A percentile compares a stretch with the other conserved stretches of the same genome.
Conservation (phyloP, 2,329 filamentous ascomycete species). For the Colletotrichum sp. region DNA sequence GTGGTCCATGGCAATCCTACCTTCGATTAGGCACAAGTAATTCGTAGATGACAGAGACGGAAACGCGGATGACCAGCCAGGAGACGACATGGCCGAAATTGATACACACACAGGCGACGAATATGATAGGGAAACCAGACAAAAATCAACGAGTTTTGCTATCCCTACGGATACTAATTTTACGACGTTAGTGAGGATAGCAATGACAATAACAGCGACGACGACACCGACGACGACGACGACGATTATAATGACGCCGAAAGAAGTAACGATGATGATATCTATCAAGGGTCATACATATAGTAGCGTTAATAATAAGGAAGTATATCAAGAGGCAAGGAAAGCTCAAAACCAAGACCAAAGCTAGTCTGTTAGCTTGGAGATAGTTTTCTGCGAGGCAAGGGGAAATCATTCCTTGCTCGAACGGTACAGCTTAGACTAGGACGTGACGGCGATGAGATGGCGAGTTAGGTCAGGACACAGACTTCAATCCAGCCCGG, state of each 20-base stretch:
- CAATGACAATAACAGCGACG: neutral
- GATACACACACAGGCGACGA: too few relatives aligned
- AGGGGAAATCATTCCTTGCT: fast-evolving
- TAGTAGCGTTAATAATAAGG: neutral
- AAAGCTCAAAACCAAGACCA: fast-evolving
- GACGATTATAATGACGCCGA: neutral
- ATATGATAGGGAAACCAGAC: too few relatives aligned
- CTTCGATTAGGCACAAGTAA: neutral
- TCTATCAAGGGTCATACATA: neutral
- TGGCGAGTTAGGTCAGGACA: too few relatives aligned
- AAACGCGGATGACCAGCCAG: neutral
- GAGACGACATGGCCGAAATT: too few relatives aligned
- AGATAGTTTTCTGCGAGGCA: too few relatives aligned
- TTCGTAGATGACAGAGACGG: neutral
- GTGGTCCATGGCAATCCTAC: too few relatives aligned
- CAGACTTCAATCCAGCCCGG: too few relatives aligned
- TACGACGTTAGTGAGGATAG: neutral
- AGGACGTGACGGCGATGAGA: too few relatives aligned
- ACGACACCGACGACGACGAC: neutral
- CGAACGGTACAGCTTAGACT: fast-evolving
- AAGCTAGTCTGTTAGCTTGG: fast-evolving
- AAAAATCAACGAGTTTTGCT: too few relatives aligned
- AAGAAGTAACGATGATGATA: neutral
- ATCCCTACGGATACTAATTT: too few relatives aligned
- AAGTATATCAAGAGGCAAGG: neutral